Evolutionary conservation across 768 basidiomycete genomes (phyloP).

Genomic region (Russula sp.): DNA sequence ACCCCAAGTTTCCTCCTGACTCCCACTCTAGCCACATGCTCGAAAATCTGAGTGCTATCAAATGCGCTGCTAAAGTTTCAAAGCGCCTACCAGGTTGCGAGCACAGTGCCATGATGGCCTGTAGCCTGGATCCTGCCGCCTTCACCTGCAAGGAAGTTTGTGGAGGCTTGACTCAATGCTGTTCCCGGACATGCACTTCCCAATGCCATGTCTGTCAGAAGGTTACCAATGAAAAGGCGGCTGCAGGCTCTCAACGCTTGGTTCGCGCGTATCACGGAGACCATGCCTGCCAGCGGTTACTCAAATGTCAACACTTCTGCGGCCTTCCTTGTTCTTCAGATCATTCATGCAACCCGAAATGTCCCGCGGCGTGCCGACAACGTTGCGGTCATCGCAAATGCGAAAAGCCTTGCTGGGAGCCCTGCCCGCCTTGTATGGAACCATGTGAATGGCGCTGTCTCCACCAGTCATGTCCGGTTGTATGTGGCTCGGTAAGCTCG

Average conservation of each 20-base stretch:
- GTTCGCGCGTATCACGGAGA: slow-evolving; percentile 25
- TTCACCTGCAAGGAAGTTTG: slow-evolving; percentile 28
- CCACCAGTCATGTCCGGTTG: slow-evolving; percentile 32
- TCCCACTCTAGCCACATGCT: slow-evolving; percentile 25
- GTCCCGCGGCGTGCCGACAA: slow-evolving; percentile 27
- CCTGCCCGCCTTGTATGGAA: slow-evolving; percentile 34
- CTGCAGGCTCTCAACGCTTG: background rate
- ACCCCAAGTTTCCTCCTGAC: background rate
- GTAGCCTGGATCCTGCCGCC: slow-evolving; percentile 20
- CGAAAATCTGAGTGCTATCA: slow-evolving; percentile 25
- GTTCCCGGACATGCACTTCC: slow-evolving; percentile 29
- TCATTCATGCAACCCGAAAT: slow-evolving; percentile 29
- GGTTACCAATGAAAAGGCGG: slow-evolving; percentile 4
- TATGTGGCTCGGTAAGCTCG: slow-evolving; percentile 34
- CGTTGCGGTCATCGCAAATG: slow-evolving; percentile 31
- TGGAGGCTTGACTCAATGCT: slow-evolving; percentile 27
- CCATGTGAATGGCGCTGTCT: slow-evolving; percentile 34
- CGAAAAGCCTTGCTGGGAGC: slow-evolving; percentile 29
- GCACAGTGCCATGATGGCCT: slow-evolving; percentile 26
- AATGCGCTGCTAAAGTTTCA: slow-evolving; percentile 26
- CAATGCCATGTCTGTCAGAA: slow-evolving; percentile 31
- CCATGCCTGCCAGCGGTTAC: slow-evolving; percentile 31
- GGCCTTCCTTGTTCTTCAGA: slow-evolving; percentile 28
- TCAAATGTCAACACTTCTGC: slow-evolving; percentile 34
- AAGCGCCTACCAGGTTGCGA: slow-evolving; percentile 32